Conservation (phyloP, 371 early-diverging fungal genomes). For the Gilbertella persicaria region DNA sequence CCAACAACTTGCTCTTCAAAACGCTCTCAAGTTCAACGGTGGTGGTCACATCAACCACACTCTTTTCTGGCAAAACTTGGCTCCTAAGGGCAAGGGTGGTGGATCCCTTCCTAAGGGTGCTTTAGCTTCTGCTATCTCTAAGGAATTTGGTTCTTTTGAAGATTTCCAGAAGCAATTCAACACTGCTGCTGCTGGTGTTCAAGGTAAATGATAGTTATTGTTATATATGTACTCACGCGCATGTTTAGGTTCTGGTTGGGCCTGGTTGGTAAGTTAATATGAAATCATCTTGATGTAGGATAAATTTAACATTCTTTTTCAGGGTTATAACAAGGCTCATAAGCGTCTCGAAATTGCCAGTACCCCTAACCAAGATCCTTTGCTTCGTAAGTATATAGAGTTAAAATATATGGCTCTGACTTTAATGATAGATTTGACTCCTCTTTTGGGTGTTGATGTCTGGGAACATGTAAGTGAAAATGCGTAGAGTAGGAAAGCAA, state of each 20-base stretch:
- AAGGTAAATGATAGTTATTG: too few species aligned
- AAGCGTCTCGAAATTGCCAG: constrained; percentile 87
- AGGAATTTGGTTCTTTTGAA: constrained; percentile 89
- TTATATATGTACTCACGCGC: too few species aligned
- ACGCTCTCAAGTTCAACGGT: constrained; percentile 90
- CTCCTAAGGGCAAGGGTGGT: constrained; percentile 62
- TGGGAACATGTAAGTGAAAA: constrained; percentile 86
- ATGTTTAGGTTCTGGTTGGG: constrained; percentile 90
- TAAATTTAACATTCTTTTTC: neutral
- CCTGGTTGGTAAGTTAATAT: constrained; percentile 82
- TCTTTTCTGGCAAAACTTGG: constrained; percentile 95
- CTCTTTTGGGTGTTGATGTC: constrained; percentile 94
- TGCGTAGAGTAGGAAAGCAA: neutral
- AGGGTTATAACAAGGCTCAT: constrained; percentile 81
- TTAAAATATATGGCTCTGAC: neutral
- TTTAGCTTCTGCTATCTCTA: constrained; percentile 58
- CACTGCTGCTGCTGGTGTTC: constrained; percentile 82
- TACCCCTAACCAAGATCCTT: constrained; percentile 95
- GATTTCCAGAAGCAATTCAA: constrained; percentile 82
- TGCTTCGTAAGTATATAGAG: constrained; percentile 43
- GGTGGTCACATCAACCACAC: constrained; percentile 99
- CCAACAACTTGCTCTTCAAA: constrained; percentile 76
- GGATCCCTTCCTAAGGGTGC: constrained; percentile 25
- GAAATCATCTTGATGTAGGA: constrained; percentile 1
- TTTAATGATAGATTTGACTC: constrained; percentile 57